Base-by-base conservation (phyloP, 768 basidiomycete genomes). In the Trametes cubensis region DNA sequence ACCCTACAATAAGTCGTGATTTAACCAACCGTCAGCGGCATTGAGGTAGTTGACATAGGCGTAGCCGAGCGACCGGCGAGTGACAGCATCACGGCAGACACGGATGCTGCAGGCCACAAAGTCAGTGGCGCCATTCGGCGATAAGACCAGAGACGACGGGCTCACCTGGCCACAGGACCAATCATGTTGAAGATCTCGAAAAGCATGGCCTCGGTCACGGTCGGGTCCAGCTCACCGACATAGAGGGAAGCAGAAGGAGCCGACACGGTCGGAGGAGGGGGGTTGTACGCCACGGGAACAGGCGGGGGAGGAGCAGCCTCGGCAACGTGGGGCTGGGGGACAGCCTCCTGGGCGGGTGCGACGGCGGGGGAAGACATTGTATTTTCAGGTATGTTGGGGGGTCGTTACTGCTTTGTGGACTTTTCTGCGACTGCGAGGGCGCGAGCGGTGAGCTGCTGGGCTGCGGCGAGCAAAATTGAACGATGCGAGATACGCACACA, bases 181-280 rank as follows among this genome's bases (percentile, higher is more conserved):
- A 98, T 94, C 93, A 98, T 96, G 77, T 97, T 97, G 84, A 99
- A 99, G 76, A 99, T 98, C 82, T 99, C 97, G 74, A 98, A 99
- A 57, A 99, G 86, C 94, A 98, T 98, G 60, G 97, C 96, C 83
- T 99, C 97, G 40, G 95, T 93, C 78, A 99, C 97, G 67, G 92
- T 90, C 70, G 92, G 89, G 79, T 98, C 97, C 68, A 99, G 90
- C 80, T 99, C 97, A 62, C 97, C 97, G 65, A 99, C 97, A 79
- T 99, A 99, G 70, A 99, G 92, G 61, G 95, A 97, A 23, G 92
- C 92, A 55, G 92, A 93, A 23, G 92, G 91, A 61, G 90, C 81
- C 44, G 86, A 78, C 62, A 77, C 73, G n/a, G 80, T 71, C 38
- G 86, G 78, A 60, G 79, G 75, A 60, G 82, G 81, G 30, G 83